Conservation (phyloP, 1,284 basidiomycete species). For the Afroboletus lepidellus region DNA sequence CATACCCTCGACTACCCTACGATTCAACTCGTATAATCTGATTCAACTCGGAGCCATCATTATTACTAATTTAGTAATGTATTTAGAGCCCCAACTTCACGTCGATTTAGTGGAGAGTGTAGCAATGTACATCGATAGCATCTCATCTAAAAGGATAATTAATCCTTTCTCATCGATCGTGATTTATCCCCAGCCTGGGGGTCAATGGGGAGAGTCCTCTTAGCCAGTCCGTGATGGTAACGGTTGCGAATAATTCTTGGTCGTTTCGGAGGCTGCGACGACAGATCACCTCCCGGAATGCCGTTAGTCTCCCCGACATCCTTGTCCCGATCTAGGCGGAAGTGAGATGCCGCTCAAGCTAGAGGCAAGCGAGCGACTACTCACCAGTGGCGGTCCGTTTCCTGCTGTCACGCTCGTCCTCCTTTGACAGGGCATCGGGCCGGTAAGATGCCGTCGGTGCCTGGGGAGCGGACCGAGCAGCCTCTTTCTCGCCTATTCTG, state of each 20-base stretch:
- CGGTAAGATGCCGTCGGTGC: constrained; percentile 42
- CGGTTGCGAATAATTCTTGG: constrained; percentile 48
- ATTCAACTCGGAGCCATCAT: constrained; percentile 36
- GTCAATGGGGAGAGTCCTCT: constrained; percentile 60
- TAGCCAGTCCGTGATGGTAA: constrained; percentile 48
- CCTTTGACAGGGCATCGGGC: constrained; percentile 39
- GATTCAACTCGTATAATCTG: constrained; percentile 39
- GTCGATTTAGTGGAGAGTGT: constrained; percentile 20
- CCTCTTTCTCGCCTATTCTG: constrained; percentile 63
- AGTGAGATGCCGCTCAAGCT: neutral
- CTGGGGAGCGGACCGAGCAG: constrained; percentile 38
- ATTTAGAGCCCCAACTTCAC: constrained; percentile 11
- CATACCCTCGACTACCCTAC: constrained; percentile 14
- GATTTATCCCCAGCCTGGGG: constrained; percentile 55
- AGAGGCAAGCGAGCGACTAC: constrained; percentile 18
- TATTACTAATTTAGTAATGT: constrained; percentile 26
- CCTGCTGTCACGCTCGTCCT: constrained; percentile 65
- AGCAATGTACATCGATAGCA: constrained; percentile 20
- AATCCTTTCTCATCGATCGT: constrained; percentile 50
- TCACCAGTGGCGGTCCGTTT: constrained; percentile 69
- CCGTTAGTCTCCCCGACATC: constrained; percentile 30
- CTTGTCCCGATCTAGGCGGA: constrained; percentile 36
- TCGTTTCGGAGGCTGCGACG: constrained; percentile 41
- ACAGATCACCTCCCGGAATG: constrained; percentile 20
- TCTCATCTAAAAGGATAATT: constrained; percentile 12